Conservation (phyloP, 108 stramenopile genomes). For the Skeletonema tropicum region DNA sequence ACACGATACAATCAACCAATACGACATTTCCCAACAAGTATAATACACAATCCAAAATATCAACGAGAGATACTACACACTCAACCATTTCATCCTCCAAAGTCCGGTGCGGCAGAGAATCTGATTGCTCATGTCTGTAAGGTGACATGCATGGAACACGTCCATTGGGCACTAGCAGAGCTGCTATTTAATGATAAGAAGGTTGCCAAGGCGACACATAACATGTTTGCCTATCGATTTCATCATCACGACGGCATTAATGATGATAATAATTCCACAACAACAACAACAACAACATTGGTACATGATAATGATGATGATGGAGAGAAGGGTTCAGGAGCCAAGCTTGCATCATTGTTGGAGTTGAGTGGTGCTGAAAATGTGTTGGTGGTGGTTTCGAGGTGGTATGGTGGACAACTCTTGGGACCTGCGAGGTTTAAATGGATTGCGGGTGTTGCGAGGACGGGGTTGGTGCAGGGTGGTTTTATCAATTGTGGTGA, state of each 20-base stretch:
- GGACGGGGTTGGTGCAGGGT: slow-evolving; percentile 58
- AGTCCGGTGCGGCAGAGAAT: slow-evolving; percentile 55
- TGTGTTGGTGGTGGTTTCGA: slow-evolving; percentile 88
- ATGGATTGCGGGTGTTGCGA: slow-evolving; percentile 77
- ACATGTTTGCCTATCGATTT: slow-evolving; percentile 89
- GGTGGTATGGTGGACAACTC: slow-evolving; percentile 89
- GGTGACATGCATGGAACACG: slow-evolving; percentile 67
- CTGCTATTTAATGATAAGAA: slow-evolving; percentile 69
- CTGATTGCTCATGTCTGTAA: slow-evolving; percentile 64
- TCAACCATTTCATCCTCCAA: slow-evolving; percentile 70
- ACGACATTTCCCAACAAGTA: slow-evolving; percentile 42
- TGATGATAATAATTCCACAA: neutral
- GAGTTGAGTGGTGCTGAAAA: slow-evolving; percentile 73
- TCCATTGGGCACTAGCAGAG: slow-evolving; percentile 58
- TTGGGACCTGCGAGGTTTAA: slow-evolving; percentile 90
- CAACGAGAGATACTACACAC: slow-evolving; percentile 49
- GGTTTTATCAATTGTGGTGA: slow-evolving; percentile 28
- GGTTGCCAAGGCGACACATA: slow-evolving; percentile 75
- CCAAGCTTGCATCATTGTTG: slow-evolving; percentile 76
- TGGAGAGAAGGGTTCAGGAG: slow-evolving; percentile 89
- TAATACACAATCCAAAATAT: slow-evolving; percentile 48
- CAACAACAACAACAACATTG: neutral
- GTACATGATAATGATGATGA: slow-evolving; percentile 91
- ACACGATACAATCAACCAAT: slow-evolving; percentile 50
- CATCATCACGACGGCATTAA: slow-evolving; percentile 38